phyloP scores from a whole-genome alignment of 2,329 filamentous ascomycete species.

The Cladophialophora carrionii region DNA sequence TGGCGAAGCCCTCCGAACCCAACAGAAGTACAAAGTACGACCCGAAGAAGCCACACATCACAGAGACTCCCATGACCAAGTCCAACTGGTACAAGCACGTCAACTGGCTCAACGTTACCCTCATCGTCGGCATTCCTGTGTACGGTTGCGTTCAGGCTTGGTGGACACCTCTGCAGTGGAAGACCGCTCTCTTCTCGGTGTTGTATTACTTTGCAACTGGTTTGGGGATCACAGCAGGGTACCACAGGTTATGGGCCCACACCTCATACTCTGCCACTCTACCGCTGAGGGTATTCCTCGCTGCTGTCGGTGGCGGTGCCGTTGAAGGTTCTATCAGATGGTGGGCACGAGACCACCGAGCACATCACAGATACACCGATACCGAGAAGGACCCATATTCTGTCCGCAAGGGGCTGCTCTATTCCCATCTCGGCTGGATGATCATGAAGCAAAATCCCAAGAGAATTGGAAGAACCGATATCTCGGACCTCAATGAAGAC shows the following conservation, averaged over 20 bases:
- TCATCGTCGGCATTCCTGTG: constrained; percentile 78
- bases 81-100: constrained; percentile 89
- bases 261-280: constrained; percentile 76
- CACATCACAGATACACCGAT: constrained; percentile 89
- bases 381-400: constrained; percentile 92
- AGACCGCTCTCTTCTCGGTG: constrained; percentile 74
- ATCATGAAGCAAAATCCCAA: constrained; percentile 92
- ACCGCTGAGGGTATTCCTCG: constrained; percentile 79
- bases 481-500: constrained; percentile 85
- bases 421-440: constrained; percentile 89
- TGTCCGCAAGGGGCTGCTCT: constrained; percentile 82
- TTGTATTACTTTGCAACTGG: constrained; percentile 83
- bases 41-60: constrained; percentile 80
- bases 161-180: constrained; percentile 73
- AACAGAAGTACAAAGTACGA: constrained; percentile 58
- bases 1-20: constrained; percentile 57
- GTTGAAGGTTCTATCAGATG: constrained; percentile 85
- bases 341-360: constrained; percentile 86
- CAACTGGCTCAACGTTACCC: constrained; percentile 86
- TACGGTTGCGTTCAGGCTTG: constrained; percentile 72
- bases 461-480: constrained; percentile 83
- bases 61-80: constrained; percentile 77
- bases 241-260: constrained; percentile 85
- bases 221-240: constrained; percentile 77
- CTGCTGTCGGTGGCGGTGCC: constrained; percentile 77